Percentiles rank a stretch among this genome's conserved stretches.
phyloP scores from a whole-genome alignment of 2,329 filamentous ascomycete genomes.

The Graphiopsis chlorocephala region DNA sequence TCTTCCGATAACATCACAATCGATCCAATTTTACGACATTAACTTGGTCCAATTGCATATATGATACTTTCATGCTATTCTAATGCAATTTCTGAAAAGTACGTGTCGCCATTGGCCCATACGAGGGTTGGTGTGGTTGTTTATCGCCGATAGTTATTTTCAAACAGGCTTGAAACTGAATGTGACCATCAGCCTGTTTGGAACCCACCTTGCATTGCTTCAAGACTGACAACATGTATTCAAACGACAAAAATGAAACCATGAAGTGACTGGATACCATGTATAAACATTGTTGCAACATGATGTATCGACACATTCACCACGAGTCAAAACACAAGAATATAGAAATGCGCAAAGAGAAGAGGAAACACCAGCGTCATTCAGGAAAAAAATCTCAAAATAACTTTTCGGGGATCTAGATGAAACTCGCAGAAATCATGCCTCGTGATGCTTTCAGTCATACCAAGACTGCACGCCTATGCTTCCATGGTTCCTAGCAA shows the following conservation, averaged over 20 bases:
- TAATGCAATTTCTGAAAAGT: background rate
- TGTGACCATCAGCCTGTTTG: background rate
- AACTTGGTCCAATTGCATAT: background rate
- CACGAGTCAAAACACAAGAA: no score
- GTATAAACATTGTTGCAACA: no score
- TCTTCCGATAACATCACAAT: background rate
- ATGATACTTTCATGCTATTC: background rate
- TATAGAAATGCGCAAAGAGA: background rate
- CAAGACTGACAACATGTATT: no score
- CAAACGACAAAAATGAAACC: no score
- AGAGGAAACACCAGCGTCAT: background rate
- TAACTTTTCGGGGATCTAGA: background rate
- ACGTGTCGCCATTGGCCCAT: background rate
- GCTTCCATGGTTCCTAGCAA: background rate
- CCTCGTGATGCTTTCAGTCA: background rate
- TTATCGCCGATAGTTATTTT: background rate
- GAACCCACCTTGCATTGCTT: no score
- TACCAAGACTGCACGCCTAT: background rate
- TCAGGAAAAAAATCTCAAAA: background rate
- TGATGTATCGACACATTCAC: no score
- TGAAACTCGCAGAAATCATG: background rate
- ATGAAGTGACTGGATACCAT: no score
- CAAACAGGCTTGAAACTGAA: background rate
- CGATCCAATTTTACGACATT: background rate
- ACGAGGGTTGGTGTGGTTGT: no score